Evolutionary conservation across 2,329 filamentous ascomycete species (phyloP), one percentile per base, ranked within the genome.

Genomic region (Colletotrichum salicis): DNA sequence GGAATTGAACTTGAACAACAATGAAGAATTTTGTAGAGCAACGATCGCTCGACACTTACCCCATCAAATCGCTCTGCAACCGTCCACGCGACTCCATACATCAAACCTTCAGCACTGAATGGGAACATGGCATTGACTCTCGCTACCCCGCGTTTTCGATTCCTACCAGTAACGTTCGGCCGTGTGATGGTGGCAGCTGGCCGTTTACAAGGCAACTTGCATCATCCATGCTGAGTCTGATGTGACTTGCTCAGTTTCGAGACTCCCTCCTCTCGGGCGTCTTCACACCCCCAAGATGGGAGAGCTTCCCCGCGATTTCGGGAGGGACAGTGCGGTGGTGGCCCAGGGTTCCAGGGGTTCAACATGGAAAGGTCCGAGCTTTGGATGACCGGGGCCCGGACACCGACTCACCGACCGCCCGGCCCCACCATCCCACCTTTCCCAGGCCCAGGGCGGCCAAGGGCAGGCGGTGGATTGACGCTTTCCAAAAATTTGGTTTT

Each of bases 401-500:
- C 62, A 48, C 48, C 56, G 62, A 48, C 45, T 55, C 33, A 55
- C 69, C 69, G 70, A 64, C 55, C 41, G 22, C 65, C 65, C 66
- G 70, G 70, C 65, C 70, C 70, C 70, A 61, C 68, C 58, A 71
- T 64, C 70, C 60, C 70, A 71, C 60, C 69, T 58, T 68, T 59
- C 31, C 27, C 24, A 15, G 22, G 37, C 37, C 31, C 12, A 41
- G 52, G 24, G 52, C 59, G 66, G 59, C 41, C 59, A 69, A 69
- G 41, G 57, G 31, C 56, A 54, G 41, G 41, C 41, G 33, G 58
- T 68, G 64, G 59, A 68, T 68, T 71, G 69, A 63, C 65, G 70
- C 48, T 64, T 59, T 51, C 65, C 60, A 70, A 72, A 72, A 52
- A 56, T 72, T 72, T 61, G 70, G 69, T 37, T 57, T 27, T 58